Evolutionary conservation across 164 flowering plant genomes (phyloP).

Genomic region (Saururus chinensis): DNA sequence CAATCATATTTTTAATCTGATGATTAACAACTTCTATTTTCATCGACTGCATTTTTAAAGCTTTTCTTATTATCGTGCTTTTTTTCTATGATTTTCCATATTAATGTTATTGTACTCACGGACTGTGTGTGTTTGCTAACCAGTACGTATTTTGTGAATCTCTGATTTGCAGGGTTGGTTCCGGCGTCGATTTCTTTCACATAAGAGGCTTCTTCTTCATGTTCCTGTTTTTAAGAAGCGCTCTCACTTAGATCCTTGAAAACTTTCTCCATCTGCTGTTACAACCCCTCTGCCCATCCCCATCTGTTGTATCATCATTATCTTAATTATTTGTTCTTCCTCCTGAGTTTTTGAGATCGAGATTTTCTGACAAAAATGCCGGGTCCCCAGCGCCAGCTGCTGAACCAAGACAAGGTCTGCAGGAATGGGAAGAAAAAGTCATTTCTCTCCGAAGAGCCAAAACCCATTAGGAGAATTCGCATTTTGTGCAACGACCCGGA

Average conservation of each 20-base stretch:
- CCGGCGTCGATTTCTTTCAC: constrained; percentile 62
- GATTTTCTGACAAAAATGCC: constrained; percentile 16
- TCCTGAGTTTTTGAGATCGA: too few relatives aligned
- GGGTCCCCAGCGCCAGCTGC: constrained; percentile 17
- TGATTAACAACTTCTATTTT: too few relatives aligned
- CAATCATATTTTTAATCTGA: neutral
- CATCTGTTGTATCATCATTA: neutral
- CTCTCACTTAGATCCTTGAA: constrained; percentile 24
- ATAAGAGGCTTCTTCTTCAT: constrained; percentile 42
- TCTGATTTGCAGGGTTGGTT: constrained; percentile 68
- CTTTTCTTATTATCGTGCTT: neutral
- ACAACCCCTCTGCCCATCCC: neutral
- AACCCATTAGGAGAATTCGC: constrained; percentile 38
- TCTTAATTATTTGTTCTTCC: too few relatives aligned
- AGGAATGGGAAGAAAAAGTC: constrained; percentile 16
- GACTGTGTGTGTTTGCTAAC: neutral
- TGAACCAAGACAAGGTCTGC: constrained; percentile 14
- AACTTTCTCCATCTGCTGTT: neutral
- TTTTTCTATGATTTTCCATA: too few relatives aligned
- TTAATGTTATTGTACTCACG: too few relatives aligned
- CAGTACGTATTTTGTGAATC: neutral
- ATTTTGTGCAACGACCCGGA: constrained; percentile 63
- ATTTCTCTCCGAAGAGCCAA: constrained; percentile 1
- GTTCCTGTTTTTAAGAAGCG: constrained; percentile 59
- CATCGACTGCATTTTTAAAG: too few relatives aligned